These are phyloP conservation scores for Albugo laibachii DNA, from an alignment of 352 stramenopile genomes.

Conservation along the genomic window DNA sequence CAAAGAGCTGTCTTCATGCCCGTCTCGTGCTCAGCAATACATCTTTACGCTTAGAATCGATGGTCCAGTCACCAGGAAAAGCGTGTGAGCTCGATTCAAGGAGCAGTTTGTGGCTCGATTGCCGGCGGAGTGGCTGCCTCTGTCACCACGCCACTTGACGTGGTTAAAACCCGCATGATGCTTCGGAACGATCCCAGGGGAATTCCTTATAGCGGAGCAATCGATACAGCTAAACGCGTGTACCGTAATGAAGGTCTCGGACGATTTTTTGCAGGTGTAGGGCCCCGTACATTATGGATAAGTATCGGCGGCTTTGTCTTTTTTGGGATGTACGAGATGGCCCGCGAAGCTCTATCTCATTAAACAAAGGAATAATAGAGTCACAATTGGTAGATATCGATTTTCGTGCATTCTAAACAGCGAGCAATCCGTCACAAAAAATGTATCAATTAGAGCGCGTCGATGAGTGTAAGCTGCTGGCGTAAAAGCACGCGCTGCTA, in stretches of 20 bases:
- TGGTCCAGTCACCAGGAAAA: constrained; percentile 57
- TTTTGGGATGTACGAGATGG: constrained; percentile 96
- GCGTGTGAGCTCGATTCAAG: constrained; percentile 80
- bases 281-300: constrained; percentile 97
- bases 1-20: not conserved
- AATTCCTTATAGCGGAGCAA: constrained; percentile 78
- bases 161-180: constrained; percentile 98
- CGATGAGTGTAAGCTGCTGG: too few relatives aligned
- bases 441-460: too few relatives aligned
- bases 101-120: constrained; percentile 88
- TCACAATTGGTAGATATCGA: too few relatives aligned
- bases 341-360: constrained; percentile 37
- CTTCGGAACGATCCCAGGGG: constrained; percentile 88
- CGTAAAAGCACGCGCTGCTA: too few relatives aligned
- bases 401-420: too few relatives aligned
- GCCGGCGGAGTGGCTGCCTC: constrained; percentile 88
- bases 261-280: constrained; percentile 88
- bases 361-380: not conserved
- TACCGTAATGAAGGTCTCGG: constrained; percentile 79
- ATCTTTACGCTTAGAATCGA: constrained; percentile 20
- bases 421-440: too few relatives aligned
- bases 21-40: not conserved
- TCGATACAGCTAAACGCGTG: constrained; percentile 82
- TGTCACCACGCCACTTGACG: constrained; percentile 98
- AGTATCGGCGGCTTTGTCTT: constrained; percentile 99